phyloP scores from a whole-genome alignment of 2,329 filamentous ascomycete genomes.

The Diaporthe citrichinensis region DNA sequence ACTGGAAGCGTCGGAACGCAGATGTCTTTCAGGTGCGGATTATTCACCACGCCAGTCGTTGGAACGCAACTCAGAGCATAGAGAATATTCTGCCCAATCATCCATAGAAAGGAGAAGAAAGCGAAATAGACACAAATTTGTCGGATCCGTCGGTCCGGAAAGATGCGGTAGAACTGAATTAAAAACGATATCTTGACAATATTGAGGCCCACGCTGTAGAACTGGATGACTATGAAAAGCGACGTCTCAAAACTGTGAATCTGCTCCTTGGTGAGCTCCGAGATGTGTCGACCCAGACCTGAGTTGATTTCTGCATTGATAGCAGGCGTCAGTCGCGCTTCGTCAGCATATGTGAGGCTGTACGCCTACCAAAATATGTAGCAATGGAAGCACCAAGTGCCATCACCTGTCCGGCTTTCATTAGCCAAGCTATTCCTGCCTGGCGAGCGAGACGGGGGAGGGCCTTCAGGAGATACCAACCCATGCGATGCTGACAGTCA shows the following conservation, averaged over 20 bases:
- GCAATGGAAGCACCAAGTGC: slow-evolving; percentile 22
- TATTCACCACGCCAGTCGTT: slow-evolving; percentile 9
- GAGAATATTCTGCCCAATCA: slow-evolving; percentile 27
- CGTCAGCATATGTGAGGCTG: neutral
- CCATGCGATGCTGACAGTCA: slow-evolving; percentile 33
- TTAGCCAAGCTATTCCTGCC: neutral
- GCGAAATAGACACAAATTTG: slow-evolving; percentile 26
- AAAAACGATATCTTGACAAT: slow-evolving; percentile 33
- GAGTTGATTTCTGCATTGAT: slow-evolving; percentile 13
- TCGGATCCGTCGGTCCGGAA: slow-evolving; percentile 3
- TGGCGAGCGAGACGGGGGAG: too few species aligned
- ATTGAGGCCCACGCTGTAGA: slow-evolving; percentile 29
- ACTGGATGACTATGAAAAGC: slow-evolving; percentile 16
- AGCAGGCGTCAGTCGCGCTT: neutral
- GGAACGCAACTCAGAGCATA: slow-evolving; percentile 32
- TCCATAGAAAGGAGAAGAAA: slow-evolving; percentile 19
- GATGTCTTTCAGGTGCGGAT: neutral
- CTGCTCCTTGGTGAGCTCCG: slow-evolving; percentile 13
- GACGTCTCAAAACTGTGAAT: slow-evolving; percentile 5
- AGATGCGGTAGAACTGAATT: slow-evolving; percentile 28
- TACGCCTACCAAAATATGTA: slow-evolving; percentile 30
- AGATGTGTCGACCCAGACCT: slow-evolving; percentile 26
- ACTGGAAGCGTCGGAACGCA: slow-evolving; percentile 18
- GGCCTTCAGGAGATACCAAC: neutral
- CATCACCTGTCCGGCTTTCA: slow-evolving; percentile 10